These are phyloP conservation scores for Nakazawaea anatomiae DNA, from an alignment of 805 yeast species.

Conservation along the genomic window DNA sequence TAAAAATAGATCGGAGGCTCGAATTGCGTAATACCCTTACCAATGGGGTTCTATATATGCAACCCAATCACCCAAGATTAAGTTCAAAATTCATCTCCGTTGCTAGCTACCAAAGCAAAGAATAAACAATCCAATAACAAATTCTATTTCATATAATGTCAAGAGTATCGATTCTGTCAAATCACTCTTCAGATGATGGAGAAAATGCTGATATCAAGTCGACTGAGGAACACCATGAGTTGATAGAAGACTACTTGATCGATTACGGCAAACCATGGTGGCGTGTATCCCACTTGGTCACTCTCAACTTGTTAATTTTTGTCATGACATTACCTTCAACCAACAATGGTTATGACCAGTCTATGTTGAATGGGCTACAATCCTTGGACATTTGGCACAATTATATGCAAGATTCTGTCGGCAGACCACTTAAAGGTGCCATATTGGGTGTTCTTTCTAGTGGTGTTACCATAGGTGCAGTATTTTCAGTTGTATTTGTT, in stretches of 20 bases:
- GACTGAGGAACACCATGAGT: neutral
- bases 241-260: slow-evolving; percentile 7
- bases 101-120: too few relatives aligned
- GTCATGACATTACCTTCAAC: slow-evolving; percentile 39
- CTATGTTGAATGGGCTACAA: slow-evolving; percentile 42
- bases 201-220: neutral
- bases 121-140: too few relatives aligned
- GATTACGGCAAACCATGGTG: slow-evolving; percentile 27
- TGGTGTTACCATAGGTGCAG: slow-evolving; percentile 30
- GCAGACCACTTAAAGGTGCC: slow-evolving; percentile 18
- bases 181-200: neutral
- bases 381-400: slow-evolving; percentile 30
- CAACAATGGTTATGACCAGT: slow-evolving; percentile 40
- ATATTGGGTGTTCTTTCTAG: slow-evolving; percentile 29
- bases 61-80: too few relatives aligned
- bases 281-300: slow-evolving; percentile 29
- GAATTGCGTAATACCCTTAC: too few relatives aligned
- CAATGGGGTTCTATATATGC: too few relatives aligned
- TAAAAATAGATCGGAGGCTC: too few relatives aligned
- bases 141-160: too few relatives aligned
- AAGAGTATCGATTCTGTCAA: too few relatives aligned
- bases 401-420: slow-evolving; percentile 24
- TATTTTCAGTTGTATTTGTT: slow-evolving; percentile 21
- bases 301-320: slow-evolving; percentile 28
- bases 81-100: too few relatives aligned